A percentile compares a stretch with the other conserved stretches of the same genome.
These are phyloP conservation scores for Fusarium bactridioides DNA, from an alignment of 2,329 filamentous ascomycete species.

Conservation along the genomic window DNA sequence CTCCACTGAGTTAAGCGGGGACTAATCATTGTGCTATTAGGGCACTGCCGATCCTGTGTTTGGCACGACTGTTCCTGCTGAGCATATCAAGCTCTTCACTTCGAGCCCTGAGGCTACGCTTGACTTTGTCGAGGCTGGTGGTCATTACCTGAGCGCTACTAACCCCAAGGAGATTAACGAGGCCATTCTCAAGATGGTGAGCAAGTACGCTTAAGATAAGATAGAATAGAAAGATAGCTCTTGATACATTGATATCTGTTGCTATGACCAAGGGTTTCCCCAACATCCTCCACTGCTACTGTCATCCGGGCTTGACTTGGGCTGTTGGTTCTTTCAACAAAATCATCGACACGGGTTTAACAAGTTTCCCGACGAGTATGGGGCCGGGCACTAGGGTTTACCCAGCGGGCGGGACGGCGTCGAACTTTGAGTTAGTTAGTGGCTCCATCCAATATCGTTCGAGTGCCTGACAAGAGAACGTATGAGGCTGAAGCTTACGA, in stretches of 20 bases:
- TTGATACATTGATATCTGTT: not conserved
- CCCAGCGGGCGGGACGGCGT: not conserved
- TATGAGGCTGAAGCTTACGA: not conserved
- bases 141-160: slow-evolving; percentile 60
- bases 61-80: slow-evolving; percentile 49
- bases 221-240: not conserved
- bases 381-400: slow-evolving; percentile 3
- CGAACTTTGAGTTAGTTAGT: not conserved
- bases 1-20: not conserved
- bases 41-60: slow-evolving; percentile 57
- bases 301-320: not conserved
- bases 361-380: not conserved
- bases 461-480: not conserved
- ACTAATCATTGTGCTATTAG: slow-evolving; percentile 41
- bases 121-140: slow-evolving; percentile 53
- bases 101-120: slow-evolving; percentile 54
- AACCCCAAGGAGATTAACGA: slow-evolving; percentile 55
- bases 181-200: slow-evolving; percentile 54
- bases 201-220: slow-evolving; percentile 47
- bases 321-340: not conserved
- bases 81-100: slow-evolving; percentile 61
- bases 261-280: not conserved
- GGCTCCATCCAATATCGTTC: not conserved
- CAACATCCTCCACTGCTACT: not conserved
- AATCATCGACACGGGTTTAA: not conserved